A percentile compares a stretch with the other conserved stretches of the same genome.
These are phyloP conservation scores for Candida parachauliodes DNA, from an alignment of 805 yeast genomes.

Conservation along the genomic window DNA sequence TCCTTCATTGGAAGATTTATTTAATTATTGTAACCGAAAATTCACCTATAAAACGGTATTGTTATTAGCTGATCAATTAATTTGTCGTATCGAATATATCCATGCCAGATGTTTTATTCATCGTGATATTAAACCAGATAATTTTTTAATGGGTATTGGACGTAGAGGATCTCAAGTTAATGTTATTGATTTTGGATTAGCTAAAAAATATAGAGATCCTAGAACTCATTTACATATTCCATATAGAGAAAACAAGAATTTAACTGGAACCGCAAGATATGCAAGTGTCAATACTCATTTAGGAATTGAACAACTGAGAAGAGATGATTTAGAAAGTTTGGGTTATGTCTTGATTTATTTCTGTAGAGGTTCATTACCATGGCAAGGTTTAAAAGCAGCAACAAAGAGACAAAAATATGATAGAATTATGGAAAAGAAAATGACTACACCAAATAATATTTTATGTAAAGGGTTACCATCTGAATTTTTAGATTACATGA, in stretches of 20 bases:
- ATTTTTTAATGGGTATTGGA: constrained; percentile 85
- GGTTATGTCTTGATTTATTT: constrained; percentile 94
- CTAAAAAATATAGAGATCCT: constrained; percentile 92
- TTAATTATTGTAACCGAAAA: constrained; percentile 92
- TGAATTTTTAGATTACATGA: constrained; percentile 84
- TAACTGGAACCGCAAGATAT: constrained; percentile 97
- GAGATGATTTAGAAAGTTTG: constrained; percentile 93
- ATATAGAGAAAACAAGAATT: constrained; percentile 90
- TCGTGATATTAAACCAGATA: constrained; percentile 81
- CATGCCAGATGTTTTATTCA: constrained; percentile 92
- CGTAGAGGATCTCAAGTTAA: constrained; percentile 93
- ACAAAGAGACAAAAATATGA: constrained; percentile 97
- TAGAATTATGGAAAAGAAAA: constrained; percentile 90
- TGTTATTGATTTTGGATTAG: constrained; percentile 91
- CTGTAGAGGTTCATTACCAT: constrained; percentile 92
- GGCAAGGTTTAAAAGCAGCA: constrained; percentile 98
- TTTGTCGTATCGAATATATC: constrained; percentile 90
- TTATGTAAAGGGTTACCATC: constrained; percentile 89
- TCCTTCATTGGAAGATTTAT: constrained; percentile 90
- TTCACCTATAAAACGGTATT: constrained; percentile 92
- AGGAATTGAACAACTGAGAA: constrained; percentile 94
- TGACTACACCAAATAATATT: constrained; percentile 81
- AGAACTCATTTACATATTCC: constrained; percentile 93
- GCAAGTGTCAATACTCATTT: constrained; percentile 93
- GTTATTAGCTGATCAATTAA: constrained; percentile 87